These are phyloP conservation scores for Suillus hirtellus DNA, from an alignment of 768 basidiomycete genomes.

Conservation along the genomic window DNA sequence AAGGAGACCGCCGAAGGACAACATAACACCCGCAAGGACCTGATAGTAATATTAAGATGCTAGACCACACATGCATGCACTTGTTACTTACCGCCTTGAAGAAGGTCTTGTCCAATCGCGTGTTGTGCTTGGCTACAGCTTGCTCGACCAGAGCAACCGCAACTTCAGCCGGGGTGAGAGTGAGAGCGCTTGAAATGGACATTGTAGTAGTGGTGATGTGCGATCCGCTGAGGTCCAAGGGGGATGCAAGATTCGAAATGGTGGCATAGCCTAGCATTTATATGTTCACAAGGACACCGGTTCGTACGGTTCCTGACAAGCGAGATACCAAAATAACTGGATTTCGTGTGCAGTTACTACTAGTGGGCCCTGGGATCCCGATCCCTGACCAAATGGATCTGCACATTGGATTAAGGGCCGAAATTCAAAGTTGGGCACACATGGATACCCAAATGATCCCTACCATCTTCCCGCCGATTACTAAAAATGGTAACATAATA, in stretches of 20 bases:
- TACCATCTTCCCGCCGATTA: too few species aligned
- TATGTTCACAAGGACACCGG: conserved; percentile 6
- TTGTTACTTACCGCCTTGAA: conserved; percentile 59
- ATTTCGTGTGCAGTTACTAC: neutral
- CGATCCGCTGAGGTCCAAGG: conserved; percentile 12
- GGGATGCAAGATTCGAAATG: neutral
- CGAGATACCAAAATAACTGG: conserved; percentile 14
- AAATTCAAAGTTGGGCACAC: too few species aligned
- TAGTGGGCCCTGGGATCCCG: too few species aligned
- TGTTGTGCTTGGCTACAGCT: conserved; percentile 63
- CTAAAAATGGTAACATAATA: too few species aligned
- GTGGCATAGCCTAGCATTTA: conserved; percentile 19
- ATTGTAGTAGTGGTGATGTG: conserved; percentile 17
- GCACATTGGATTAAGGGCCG: too few species aligned
- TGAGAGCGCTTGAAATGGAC: conserved; percentile 49
- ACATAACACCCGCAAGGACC: conserved; percentile 69
- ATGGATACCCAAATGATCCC: too few species aligned
- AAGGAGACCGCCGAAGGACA: conserved; percentile 73
- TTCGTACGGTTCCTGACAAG: conserved; percentile 3
- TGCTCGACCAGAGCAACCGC: conserved; percentile 55
- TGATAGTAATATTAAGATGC: conserved; percentile 24
- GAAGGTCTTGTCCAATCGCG: conserved; percentile 60
- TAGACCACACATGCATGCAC: neutral
- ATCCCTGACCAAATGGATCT: too few species aligned
- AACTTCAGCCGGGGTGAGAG: conserved; percentile 60